These are phyloP conservation scores for Mortierella sp. DNA, from an alignment of 371 early-diverging fungal species.

Conservation along the genomic window DNA sequence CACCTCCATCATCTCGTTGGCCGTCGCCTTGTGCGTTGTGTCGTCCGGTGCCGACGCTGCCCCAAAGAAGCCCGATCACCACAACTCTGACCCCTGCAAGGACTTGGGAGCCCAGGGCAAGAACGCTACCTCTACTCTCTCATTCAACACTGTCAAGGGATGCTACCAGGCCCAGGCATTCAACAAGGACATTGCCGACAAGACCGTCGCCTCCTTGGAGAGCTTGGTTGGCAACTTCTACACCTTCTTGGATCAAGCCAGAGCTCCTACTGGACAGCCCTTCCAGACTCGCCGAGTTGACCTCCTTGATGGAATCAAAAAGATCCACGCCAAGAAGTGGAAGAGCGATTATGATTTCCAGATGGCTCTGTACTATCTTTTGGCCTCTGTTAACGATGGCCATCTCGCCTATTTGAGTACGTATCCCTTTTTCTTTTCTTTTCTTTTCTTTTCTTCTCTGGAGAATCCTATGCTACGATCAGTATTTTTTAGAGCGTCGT, in stretches of 20 bases:
- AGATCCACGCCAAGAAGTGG: slow-evolving; percentile 40
- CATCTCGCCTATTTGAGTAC: slow-evolving; percentile 43
- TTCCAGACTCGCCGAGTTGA: slow-evolving; percentile 38
- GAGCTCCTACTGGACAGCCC: slow-evolving; percentile 14
- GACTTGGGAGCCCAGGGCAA: slow-evolving; percentile 24
- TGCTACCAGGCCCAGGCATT: slow-evolving; percentile 30
- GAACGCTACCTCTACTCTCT: slow-evolving; percentile 15
- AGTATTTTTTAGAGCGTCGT: not conserved
- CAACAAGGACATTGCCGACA: slow-evolving; percentile 34
- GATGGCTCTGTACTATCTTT: slow-evolving; percentile 34
- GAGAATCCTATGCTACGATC: no score
- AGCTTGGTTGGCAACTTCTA: slow-evolving; percentile 38
- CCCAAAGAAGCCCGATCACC: not conserved
- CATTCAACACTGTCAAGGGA: slow-evolving; percentile 24
- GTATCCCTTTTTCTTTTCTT: not conserved
- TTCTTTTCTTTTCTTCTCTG: not conserved
- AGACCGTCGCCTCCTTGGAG: slow-evolving; percentile 30
- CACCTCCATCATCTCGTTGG: slow-evolving; percentile 50
- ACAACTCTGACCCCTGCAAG: slow-evolving; percentile 26
- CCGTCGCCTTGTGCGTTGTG: slow-evolving; percentile 59
- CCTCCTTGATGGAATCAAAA: slow-evolving; percentile 24
- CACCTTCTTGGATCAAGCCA: slow-evolving; percentile 46
- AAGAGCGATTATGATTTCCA: slow-evolving; percentile 51
- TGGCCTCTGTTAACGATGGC: slow-evolving; percentile 43
- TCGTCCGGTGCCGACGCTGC: slow-evolving; percentile 15